Conservation (phyloP, 495 filamentous ascomycete genomes). For the Xylaria flabelliformis region DNA sequence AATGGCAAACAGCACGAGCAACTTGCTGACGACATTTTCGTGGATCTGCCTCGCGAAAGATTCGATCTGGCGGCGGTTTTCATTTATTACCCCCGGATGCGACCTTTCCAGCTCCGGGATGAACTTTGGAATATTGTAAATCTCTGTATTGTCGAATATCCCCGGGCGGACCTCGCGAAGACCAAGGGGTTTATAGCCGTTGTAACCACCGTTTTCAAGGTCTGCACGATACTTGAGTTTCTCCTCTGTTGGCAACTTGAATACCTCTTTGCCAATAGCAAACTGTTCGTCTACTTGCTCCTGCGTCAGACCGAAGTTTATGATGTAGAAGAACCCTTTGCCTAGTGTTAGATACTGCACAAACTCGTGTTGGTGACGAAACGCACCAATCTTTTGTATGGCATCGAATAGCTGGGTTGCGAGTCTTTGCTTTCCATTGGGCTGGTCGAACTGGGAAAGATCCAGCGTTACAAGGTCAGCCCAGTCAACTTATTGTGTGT, state of each 20-base stretch:
- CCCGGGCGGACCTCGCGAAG: slow-evolving; percentile 46
- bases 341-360: not conserved
- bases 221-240: slow-evolving; percentile 42
- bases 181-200: slow-evolving; percentile 43
- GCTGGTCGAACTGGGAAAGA: slow-evolving; percentile 58
- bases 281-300: slow-evolving; percentile 68
- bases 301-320: slow-evolving; percentile 63
- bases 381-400: slow-evolving; percentile 58
- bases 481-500: slow-evolving; percentile 52
- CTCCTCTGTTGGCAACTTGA: slow-evolving; percentile 61
- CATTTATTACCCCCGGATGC: slow-evolving; percentile 43
- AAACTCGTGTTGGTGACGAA: not conserved
- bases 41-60: slow-evolving; percentile 56
- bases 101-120: slow-evolving; percentile 48
- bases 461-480: slow-evolving; percentile 65
- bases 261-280: slow-evolving; percentile 62
- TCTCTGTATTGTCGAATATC: slow-evolving; percentile 56
- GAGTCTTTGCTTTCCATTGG: slow-evolving; percentile 61
- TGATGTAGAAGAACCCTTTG: slow-evolving; percentile 63
- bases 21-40: slow-evolving; percentile 51
- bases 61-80: slow-evolving; percentile 50
- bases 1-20: slow-evolving; percentile 58
- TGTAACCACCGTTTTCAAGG: slow-evolving; percentile 42
- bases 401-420: slow-evolving; percentile 64
- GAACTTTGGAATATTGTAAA: slow-evolving; percentile 59